A percentile compares a stretch with the other conserved stretches of the same genome.
phyloP scores from a whole-genome alignment of 192 early-diverging fungal genomes.

The Thoreauomyces humboldtii region DNA sequence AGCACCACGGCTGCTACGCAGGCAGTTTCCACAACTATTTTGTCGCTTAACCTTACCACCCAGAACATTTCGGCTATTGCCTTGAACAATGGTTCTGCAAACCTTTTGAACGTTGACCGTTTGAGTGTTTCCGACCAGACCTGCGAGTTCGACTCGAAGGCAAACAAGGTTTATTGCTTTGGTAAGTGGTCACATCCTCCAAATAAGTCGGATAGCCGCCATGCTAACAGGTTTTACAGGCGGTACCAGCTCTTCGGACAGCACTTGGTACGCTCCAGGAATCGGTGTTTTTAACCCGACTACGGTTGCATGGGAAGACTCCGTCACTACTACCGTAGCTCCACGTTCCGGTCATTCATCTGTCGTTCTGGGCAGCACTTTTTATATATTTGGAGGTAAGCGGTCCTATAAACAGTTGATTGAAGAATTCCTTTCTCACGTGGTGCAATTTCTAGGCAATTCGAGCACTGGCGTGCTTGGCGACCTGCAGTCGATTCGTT shows the following conservation, averaged over 20 bases:
- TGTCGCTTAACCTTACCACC: too few species aligned
- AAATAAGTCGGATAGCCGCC: background rate
- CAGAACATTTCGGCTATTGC: too few species aligned
- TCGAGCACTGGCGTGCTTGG: background rate
- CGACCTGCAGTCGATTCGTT: slow-evolving; percentile 1
- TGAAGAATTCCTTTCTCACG: background rate
- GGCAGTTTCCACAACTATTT: too few species aligned
- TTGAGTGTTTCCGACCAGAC: slow-evolving; percentile 9
- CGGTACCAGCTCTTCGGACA: background rate
- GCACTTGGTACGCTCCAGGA: background rate
- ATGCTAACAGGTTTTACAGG: too few species aligned
- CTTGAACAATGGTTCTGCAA: too few species aligned
- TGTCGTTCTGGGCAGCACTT: background rate
- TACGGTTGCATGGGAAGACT: slow-evolving; percentile 4
- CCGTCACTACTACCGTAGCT: background rate
- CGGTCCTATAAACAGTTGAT: too few species aligned
- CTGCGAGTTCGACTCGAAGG: slow-evolving; percentile 8
- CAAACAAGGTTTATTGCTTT: slow-evolving; percentile 24
- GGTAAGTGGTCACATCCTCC: slow-evolving; percentile 16
- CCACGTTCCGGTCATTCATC: slow-evolving; percentile 6
- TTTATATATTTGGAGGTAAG: slow-evolving; percentile 28
- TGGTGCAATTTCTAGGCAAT: background rate
- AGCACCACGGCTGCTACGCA: too few species aligned
- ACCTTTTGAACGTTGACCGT: slow-evolving; percentile 11
- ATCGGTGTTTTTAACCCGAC: slow-evolving; percentile 19